A percentile compares a stretch with the other conserved stretches of the same genome.
Evolutionary conservation across 2,329 filamentous ascomycete genomes (phyloP).

Genomic region (Apiospora sp.): DNA sequence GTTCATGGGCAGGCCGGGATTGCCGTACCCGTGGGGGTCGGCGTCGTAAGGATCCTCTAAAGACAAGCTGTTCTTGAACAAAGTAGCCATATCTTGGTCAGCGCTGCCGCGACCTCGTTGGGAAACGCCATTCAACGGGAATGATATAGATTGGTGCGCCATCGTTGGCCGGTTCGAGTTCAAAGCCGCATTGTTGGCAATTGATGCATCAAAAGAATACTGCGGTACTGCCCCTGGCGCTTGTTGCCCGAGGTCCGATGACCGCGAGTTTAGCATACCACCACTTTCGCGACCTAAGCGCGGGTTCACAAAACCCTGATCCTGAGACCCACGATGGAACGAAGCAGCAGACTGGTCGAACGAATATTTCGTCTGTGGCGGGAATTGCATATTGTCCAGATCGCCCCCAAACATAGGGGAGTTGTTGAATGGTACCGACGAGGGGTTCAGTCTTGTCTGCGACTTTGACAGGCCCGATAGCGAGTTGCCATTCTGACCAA

Average conservation of each 20-base stretch:
- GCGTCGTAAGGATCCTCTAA: constrained; percentile 40
- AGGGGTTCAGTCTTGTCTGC: constrained; percentile 53
- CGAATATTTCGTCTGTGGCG: constrained; percentile 30
- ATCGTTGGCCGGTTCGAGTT: constrained; percentile 49
- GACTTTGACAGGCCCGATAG: constrained; percentile 46
- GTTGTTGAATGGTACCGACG: constrained; percentile 52
- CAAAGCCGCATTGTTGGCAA: constrained; percentile 12
- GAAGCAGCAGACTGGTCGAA: constrained; percentile 34
- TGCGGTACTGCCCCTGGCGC: constrained; percentile 30
- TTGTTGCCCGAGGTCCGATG: constrained; percentile 38
- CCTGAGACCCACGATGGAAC: constrained; percentile 45
- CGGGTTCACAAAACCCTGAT: constrained; percentile 46
- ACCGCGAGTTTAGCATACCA: constrained; percentile 23
- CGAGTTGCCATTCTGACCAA: constrained; percentile 48
- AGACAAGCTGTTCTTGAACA: constrained; percentile 44
- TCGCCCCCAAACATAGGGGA: constrained; percentile 50
- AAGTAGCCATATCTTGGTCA: constrained; percentile 46
- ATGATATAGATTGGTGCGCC: constrained; percentile 54
- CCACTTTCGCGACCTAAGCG: constrained; percentile 40
- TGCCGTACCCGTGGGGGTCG: constrained; percentile 32
- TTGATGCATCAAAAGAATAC: constrained; percentile 22
- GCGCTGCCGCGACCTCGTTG: constrained; percentile 31
- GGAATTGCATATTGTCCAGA: constrained; percentile 43
- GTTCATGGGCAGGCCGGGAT: constrained; percentile 50
- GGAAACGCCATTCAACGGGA: constrained; percentile 51